Percentiles rank a stretch among this genome's conserved stretches.
These are phyloP conservation scores for Cercophora newfieldiana DNA, from an alignment of 495 filamentous ascomycete species.

Conservation along the genomic window DNA sequence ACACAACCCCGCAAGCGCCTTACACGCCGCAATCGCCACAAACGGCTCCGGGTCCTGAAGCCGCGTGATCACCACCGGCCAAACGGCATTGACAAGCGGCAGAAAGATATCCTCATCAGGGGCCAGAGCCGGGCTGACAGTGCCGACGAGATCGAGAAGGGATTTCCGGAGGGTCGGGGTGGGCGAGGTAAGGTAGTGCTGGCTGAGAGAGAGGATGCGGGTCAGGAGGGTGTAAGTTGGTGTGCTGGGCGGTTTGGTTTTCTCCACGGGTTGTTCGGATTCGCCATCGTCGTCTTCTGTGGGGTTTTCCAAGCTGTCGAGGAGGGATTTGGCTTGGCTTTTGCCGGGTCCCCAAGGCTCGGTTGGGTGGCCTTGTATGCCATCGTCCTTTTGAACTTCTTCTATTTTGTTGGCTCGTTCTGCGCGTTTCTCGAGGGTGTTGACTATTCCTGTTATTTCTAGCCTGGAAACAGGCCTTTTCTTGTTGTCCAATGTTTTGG, in stretches of 20 bases:
- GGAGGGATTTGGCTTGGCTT: slow-evolving; percentile 40
- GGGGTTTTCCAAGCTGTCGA: slow-evolving; percentile 40
- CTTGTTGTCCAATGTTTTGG: slow-evolving; percentile 41
- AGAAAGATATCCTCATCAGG: slow-evolving; percentile 78
- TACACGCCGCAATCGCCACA: slow-evolving; percentile 68
- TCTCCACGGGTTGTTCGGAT: slow-evolving; percentile 38
- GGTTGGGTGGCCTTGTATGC: slow-evolving; percentile 24
- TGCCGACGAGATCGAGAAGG: slow-evolving; percentile 71
- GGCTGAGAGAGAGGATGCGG: slow-evolving; percentile 68
- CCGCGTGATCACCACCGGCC: slow-evolving; percentile 72
- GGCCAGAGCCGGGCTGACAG: slow-evolving; percentile 66
- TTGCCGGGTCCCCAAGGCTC: slow-evolving; percentile 42
- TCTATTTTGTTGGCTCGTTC: slow-evolving; percentile 25
- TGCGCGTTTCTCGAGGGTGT: slow-evolving; percentile 25
- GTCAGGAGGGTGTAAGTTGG: slow-evolving; percentile 64
- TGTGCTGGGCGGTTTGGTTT: slow-evolving; percentile 48
- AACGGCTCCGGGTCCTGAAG: slow-evolving; percentile 75
- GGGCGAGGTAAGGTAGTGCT: slow-evolving; percentile 81
- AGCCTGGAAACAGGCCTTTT: background rate
- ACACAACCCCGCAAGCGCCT: slow-evolving; percentile 63
- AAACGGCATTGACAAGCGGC: slow-evolving; percentile 84
- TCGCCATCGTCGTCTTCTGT: slow-evolving; percentile 21
- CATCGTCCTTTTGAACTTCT: slow-evolving; percentile 33
- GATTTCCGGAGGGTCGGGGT: slow-evolving; percentile 74
- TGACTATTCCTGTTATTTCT: slow-evolving; percentile 22